phyloP scores from a whole-genome alignment of 164 flowering plant genomes.

The Amborella trichopoda region DNA sequence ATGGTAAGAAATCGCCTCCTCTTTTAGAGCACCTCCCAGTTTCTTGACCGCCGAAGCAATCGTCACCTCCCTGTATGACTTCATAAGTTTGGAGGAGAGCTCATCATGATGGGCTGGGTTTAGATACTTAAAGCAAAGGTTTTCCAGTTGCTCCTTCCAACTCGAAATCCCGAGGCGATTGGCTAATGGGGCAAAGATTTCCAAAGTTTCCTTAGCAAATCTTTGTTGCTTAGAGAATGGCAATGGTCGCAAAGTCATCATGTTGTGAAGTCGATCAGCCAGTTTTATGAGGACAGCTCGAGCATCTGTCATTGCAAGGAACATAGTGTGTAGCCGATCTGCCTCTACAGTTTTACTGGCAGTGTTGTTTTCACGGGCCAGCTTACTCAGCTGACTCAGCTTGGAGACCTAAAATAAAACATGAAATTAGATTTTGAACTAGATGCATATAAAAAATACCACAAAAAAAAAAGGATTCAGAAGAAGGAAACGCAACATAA shows the following conservation, averaged over 20 bases:
- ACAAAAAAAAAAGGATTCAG: no score
- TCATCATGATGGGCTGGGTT: slow-evolving; percentile 59
- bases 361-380: slow-evolving; percentile 89
- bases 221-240: slow-evolving; percentile 67
- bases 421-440: no score
- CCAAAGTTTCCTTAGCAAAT: slow-evolving; percentile 92
- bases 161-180: slow-evolving; percentile 81
- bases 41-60: slow-evolving; percentile 51
- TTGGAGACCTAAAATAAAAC: slow-evolving; percentile 88
- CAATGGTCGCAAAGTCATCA: slow-evolving; percentile 88
- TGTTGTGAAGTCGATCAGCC: slow-evolving; percentile 97
- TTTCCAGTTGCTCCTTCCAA: slow-evolving; percentile 91
- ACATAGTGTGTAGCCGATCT: slow-evolving; percentile 91
- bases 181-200: slow-evolving; percentile 88
- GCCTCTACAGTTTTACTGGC: slow-evolving; percentile 79
- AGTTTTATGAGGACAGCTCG: slow-evolving; percentile 89
- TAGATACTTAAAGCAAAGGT: slow-evolving; percentile 78
- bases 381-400: slow-evolving; percentile 92
- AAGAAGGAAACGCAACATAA: no score
- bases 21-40: slow-evolving; percentile 57
- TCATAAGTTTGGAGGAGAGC: slow-evolving; percentile 52
- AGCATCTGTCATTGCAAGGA: slow-evolving; percentile 94
- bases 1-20: slow-evolving; percentile 42
- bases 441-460: no score
- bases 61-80: slow-evolving; percentile 64